A percentile compares a stretch with the other conserved stretches of the same genome.
Conservation (phyloP, 768 basidiomycete species). For the Lactifluus pinguis region DNA sequence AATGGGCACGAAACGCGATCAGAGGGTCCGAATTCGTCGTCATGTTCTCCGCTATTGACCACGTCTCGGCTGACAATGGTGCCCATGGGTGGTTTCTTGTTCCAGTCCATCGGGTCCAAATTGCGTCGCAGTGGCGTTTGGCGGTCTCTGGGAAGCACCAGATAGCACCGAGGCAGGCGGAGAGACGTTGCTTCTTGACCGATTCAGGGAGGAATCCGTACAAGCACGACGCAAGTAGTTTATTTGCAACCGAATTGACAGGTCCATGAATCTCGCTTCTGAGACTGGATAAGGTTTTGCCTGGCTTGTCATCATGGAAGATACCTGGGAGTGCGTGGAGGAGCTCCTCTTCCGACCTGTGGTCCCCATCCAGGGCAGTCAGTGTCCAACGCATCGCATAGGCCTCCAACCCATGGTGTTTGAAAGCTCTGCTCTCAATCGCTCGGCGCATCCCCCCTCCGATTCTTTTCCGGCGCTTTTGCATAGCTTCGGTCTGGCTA, state of each 20-base stretch:
- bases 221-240: background rate
- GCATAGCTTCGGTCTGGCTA: background rate
- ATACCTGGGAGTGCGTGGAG: background rate
- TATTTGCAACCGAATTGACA: background rate
- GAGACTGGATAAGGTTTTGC: background rate
- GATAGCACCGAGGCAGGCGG: background rate
- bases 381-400: background rate
- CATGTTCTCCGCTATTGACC: background rate
- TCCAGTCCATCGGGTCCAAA: background rate
- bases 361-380: background rate
- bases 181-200: background rate
- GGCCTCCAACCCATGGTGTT: background rate
- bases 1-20: background rate
- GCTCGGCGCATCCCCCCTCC: background rate
- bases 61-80: background rate
- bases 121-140: background rate
- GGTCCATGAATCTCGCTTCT: background rate
- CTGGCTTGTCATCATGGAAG: background rate
- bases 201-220: background rate
- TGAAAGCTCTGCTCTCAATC: background rate
- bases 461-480: background rate
- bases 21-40: background rate
- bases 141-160: background rate
- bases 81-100: background rate
- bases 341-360: background rate